phyloP scores from a whole-genome alignment of 768 basidiomycete species.

The Tulasnella sp. region DNA sequence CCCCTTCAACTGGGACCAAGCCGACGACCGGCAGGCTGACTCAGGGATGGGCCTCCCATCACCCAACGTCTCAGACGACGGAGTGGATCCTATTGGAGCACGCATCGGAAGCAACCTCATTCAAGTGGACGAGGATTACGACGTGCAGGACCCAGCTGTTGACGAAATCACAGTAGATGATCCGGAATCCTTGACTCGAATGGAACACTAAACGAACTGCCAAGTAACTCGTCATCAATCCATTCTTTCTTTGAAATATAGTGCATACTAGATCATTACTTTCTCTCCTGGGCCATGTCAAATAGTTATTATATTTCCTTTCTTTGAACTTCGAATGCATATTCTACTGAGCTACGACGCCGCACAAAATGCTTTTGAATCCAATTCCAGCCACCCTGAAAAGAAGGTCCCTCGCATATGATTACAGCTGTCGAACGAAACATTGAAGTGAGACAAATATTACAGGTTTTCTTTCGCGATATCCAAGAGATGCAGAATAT shows the following conservation, averaged over 20 bases:
- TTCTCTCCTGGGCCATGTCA: background rate
- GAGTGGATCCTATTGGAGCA: background rate
- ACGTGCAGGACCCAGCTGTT: background rate
- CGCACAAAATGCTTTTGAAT: background rate
- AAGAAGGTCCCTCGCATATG: background rate
- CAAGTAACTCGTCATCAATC: background rate
- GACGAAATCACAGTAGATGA: background rate
- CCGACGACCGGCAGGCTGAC: background rate
- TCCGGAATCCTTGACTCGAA: background rate
- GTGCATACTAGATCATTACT: background rate
- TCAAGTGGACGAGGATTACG: conserved; percentile 2
- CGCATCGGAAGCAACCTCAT: background rate
- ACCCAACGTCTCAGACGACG: conserved; percentile 11
- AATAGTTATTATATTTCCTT: background rate
- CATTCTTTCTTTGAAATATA: background rate
- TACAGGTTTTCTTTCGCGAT: background rate
- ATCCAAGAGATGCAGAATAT: background rate
- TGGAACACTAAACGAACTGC: background rate
- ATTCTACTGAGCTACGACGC: background rate
- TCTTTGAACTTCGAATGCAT: background rate
- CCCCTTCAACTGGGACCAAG: background rate
- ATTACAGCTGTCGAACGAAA: background rate
- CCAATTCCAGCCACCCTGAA: background rate
- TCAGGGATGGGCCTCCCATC: background rate
- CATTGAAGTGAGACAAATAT: background rate